A percentile compares a stretch with the other conserved stretches of the same genome.
These are phyloP conservation scores for Asterochloris erici DNA, from an alignment of 139 green algal species.

Conservation along the genomic window DNA sequence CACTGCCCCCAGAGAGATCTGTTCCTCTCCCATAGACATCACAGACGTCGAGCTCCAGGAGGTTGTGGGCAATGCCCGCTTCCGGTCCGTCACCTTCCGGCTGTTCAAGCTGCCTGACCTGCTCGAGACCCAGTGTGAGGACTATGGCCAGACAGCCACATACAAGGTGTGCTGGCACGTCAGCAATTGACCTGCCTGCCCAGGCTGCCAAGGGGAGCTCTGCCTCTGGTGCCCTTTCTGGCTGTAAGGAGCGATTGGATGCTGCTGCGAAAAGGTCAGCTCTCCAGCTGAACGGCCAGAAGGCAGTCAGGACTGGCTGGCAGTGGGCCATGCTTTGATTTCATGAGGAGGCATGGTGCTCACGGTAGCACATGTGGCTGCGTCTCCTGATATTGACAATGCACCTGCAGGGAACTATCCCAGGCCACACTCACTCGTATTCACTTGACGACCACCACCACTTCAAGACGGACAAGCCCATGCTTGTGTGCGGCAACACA, in stretches of 20 bases:
- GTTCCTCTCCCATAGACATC: slow-evolving; percentile 56
- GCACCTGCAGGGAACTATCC: slow-evolving; percentile 68
- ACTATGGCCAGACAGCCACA: slow-evolving; percentile 77
- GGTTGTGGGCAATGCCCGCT: slow-evolving; percentile 80
- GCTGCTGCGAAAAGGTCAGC: neutral
- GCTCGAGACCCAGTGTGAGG: slow-evolving; percentile 82
- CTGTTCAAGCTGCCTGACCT: slow-evolving; percentile 93
- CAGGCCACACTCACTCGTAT: slow-evolving; percentile 65
- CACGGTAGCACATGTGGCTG: too few species aligned
- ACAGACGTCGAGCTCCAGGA: slow-evolving; percentile 69
- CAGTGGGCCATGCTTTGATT: too few species aligned
- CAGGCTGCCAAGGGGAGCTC: neutral
- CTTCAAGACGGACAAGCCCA: slow-evolving; percentile 74
- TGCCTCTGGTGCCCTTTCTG: too few species aligned
- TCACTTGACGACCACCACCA: slow-evolving; percentile 77
- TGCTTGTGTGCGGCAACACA: slow-evolving; percentile 88
- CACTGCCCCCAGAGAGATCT: slow-evolving; percentile 72
- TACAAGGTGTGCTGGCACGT: slow-evolving; percentile 42
- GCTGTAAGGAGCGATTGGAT: neutral
- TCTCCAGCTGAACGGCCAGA: too few species aligned
- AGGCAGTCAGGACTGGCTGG: too few species aligned
- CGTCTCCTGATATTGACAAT: neutral
- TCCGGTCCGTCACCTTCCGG: slow-evolving; percentile 92
- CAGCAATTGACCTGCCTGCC: neutral
- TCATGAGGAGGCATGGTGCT: neutral